Conservation (phyloP, 345 rosid species). For the Psidium friedrichsthalianum region DNA sequence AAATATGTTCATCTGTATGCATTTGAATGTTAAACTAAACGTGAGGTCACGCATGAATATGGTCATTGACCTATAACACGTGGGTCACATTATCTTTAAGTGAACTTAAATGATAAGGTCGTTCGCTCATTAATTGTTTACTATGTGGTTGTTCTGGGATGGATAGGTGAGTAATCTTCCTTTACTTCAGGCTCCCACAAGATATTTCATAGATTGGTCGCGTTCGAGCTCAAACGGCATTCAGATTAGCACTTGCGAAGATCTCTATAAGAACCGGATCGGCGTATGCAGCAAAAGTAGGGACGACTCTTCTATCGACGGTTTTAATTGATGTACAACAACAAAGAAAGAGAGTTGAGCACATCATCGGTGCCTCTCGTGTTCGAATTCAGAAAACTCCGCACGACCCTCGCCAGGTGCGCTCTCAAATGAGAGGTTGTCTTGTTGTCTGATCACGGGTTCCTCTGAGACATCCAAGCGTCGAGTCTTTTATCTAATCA, state of each 20-base stretch:
- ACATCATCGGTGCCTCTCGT: neutral
- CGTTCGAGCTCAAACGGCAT: neutral
- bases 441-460: neutral
- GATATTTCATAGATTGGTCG: neutral
- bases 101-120: neutral
- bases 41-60: neutral
- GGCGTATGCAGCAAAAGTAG: neutral
- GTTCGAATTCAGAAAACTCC: neutral
- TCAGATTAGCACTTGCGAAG: neutral
- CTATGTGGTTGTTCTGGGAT: no score
- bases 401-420: neutral
- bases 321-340: no score
- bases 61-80: no score
- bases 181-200: no score
- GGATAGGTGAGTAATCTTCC: no score
- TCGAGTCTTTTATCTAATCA: neutral
- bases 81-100: neutral
- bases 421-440: neutral
- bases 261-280: neutral
- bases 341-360: no score
- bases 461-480: neutral
- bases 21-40: neutral
- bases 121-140: no score
- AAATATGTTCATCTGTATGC: neutral
- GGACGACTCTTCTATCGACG: no score